Percentiles rank a stretch among this genome's conserved stretches.
Conservation (phyloP, 495 filamentous ascomycete species). For the Rhizodiscina lignyota region DNA sequence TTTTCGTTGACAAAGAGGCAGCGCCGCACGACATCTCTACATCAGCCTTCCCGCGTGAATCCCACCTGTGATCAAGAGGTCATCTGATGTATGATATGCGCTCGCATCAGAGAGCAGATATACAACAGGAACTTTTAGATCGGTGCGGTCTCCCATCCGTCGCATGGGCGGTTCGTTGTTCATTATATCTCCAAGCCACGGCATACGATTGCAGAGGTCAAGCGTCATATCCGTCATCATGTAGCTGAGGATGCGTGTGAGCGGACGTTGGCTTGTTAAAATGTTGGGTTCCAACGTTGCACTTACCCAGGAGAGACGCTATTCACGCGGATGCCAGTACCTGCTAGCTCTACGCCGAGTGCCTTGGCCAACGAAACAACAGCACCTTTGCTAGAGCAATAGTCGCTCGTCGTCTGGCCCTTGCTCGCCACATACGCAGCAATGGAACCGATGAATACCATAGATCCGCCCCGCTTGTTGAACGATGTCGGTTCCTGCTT, state of each 20-base stretch:
- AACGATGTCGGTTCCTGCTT: slow-evolving; percentile 3
- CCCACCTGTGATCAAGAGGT: slow-evolving; percentile 3
- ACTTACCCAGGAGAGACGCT: slow-evolving; percentile 9
- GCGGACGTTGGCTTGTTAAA: not conserved
- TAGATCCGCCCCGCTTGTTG: slow-evolving; percentile 4
- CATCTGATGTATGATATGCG: slow-evolving; percentile 3
- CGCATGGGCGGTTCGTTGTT: slow-evolving; percentile 2
- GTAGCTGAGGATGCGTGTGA: not conserved
- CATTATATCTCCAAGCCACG: slow-evolving; percentile 1
- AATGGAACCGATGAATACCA: slow-evolving; percentile 12
- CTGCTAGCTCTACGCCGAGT: slow-evolving; percentile 8
- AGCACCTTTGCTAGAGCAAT: slow-evolving; percentile 4
- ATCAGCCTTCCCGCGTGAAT: no score
- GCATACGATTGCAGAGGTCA: slow-evolving; percentile 1
- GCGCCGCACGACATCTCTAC: no score
- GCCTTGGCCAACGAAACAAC: slow-evolving; percentile 1
- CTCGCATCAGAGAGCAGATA: slow-evolving; percentile 6
- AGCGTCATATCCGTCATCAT: slow-evolving; percentile 5
- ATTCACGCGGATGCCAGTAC: slow-evolving; percentile 10
- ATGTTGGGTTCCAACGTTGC: not conserved
- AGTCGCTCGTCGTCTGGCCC: slow-evolving; percentile 4
- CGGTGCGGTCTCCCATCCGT: slow-evolving; percentile 6
- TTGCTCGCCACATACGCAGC: slow-evolving; percentile 7
- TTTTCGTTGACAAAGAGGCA: no score
- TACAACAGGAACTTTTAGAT: slow-evolving; percentile 3